These are phyloP conservation scores for Abelmoschus esculentus DNA, from an alignment of 345 rosid genomes.

Conservation along the genomic window DNA sequence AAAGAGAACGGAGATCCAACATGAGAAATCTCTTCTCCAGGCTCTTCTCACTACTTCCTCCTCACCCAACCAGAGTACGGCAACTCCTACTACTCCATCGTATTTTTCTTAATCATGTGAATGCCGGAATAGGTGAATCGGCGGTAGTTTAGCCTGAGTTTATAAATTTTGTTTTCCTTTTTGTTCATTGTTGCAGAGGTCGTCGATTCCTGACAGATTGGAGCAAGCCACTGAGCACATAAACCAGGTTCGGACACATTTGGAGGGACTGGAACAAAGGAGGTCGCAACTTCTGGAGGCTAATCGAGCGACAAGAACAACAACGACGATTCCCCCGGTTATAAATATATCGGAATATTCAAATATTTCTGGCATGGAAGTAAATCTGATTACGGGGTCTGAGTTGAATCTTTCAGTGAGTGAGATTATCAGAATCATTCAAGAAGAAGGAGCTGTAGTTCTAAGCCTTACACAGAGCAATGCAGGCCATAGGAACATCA, in stretches of 20 bases:
- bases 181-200: background rate
- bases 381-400: slow-evolving; percentile 17
- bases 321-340: slow-evolving; percentile 1
- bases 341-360: slow-evolving; percentile 9
- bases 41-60: slow-evolving; percentile 18
- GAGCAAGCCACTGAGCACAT: background rate
- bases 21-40: slow-evolving; percentile 8
- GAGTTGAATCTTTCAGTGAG: slow-evolving; percentile 13
- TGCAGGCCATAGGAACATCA: background rate
- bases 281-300: background rate
- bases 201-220: slow-evolving; percentile 1
- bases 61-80: slow-evolving; percentile 1
- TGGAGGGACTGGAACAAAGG: slow-evolving; percentile 1
- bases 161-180: background rate
- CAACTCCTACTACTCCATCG: background rate
- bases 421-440: slow-evolving; percentile 19
- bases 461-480: slow-evolving; percentile 7
- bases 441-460: slow-evolving; percentile 31
- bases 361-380: slow-evolving; percentile 14
- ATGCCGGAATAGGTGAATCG: no score
- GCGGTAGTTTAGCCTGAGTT: background rate
- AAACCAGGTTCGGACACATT: background rate
- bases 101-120: background rate
- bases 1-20: slow-evolving; percentile 12
- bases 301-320: background rate